Conservation (phyloP, 2,329 filamentous ascomycete genomes). For the Dothistroma septosporum region DNA sequence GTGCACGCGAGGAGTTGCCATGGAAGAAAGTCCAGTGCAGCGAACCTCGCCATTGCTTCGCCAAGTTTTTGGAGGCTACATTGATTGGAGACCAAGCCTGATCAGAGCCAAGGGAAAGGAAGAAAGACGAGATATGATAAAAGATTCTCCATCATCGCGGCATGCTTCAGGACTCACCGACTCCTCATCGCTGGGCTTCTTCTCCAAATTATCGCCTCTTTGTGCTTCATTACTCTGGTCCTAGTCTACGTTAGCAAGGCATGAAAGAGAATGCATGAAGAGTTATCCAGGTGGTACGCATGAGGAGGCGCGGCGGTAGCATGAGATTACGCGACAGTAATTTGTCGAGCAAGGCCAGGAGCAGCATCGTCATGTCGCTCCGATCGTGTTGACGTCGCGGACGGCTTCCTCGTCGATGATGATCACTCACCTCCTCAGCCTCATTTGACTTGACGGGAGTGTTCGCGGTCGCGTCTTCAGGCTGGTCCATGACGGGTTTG, state of each 20-base stretch:
- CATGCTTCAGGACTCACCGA: constrained; percentile 3
- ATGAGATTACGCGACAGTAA: no score
- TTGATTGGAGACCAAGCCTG: not conserved
- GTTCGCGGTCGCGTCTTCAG: constrained; percentile 10
- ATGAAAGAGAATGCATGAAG: constrained; percentile 6
- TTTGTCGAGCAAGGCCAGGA: no score
- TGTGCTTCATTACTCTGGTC: constrained; percentile 9
- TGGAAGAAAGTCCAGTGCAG: not conserved
- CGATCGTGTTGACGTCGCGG: no score
- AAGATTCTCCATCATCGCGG: not conserved
- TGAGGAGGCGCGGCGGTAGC: no score
- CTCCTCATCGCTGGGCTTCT: constrained; percentile 2
- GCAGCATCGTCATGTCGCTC: no score
- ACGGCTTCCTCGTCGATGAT: not conserved
- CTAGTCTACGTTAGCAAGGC: constrained; percentile 17
- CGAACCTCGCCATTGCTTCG: not conserved
- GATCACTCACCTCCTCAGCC: constrained; percentile 22
- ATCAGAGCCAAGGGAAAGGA: not conserved
- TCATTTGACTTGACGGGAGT: constrained; percentile 11
- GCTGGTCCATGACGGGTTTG: constrained; percentile 9
- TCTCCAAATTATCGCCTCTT: not conserved
- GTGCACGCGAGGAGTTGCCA: not conserved
- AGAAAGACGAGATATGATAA: not conserved
- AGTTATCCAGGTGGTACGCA: not conserved
- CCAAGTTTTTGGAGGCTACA: no score